phyloP scores from a whole-genome alignment of 192 early-diverging fungal genomes.

The Backusella parvicylindrica region DNA sequence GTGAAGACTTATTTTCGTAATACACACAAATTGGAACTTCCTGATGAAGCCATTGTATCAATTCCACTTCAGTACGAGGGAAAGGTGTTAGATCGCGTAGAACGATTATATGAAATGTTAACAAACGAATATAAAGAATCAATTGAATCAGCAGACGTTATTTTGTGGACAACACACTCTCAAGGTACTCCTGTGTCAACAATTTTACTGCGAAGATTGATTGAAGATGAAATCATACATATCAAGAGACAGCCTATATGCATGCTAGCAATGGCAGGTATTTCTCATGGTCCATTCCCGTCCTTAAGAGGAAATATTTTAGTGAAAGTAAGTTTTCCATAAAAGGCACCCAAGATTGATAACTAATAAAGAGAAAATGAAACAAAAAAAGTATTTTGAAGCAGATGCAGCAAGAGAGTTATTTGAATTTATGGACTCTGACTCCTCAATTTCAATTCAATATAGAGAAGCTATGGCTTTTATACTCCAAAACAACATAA shows the following conservation, averaged over 20 bases:
- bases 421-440: slow-evolving; percentile 90
- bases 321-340: slow-evolving; percentile 50
- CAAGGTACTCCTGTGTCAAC: slow-evolving; percentile 92
- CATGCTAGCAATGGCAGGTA: slow-evolving; percentile 91
- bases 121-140: slow-evolving; percentile 44
- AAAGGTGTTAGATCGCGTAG: slow-evolving; percentile 83
- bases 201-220: slow-evolving; percentile 69
- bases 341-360: not conserved
- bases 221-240: slow-evolving; percentile 65
- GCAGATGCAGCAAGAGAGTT: slow-evolving; percentile 87
- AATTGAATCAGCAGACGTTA: slow-evolving; percentile 59
- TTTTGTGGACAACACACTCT: slow-evolving; percentile 89
- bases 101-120: slow-evolving; percentile 76
- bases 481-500: slow-evolving; percentile 64
- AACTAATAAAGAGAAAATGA: not conserved
- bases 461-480: slow-evolving; percentile 70
- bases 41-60: slow-evolving; percentile 52
- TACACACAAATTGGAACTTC: slow-evolving; percentile 45
- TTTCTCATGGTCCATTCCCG: slow-evolving; percentile 87
- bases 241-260: slow-evolving; percentile 65
- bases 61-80: slow-evolving; percentile 93
- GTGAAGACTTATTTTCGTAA: slow-evolving; percentile 48
- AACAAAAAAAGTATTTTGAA: slow-evolving; percentile 65
- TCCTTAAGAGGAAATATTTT: slow-evolving; percentile 77
- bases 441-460: slow-evolving; percentile 58